Evolutionary conservation across 148 eudicot genomes (phyloP).

Genomic region (Silene uniflora): DNA sequence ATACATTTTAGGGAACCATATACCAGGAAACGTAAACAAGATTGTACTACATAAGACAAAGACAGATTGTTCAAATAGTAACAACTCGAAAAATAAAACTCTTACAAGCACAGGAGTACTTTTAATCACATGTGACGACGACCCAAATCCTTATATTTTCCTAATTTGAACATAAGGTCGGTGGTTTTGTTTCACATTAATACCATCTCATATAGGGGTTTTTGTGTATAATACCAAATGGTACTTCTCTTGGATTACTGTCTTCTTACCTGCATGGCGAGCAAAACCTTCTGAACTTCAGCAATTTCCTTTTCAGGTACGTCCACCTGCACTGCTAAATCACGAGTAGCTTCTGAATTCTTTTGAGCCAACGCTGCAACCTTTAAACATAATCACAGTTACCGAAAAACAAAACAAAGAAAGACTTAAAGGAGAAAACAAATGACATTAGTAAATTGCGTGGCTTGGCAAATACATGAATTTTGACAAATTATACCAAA

Average conservation of each 20-base stretch:
- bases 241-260: not conserved
- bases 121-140: not conserved
- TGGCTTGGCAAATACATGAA: not conserved
- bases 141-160: not conserved
- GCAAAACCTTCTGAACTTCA: constrained; percentile 87
- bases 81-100: not conserved
- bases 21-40: too few species aligned
- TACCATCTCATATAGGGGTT: not conserved
- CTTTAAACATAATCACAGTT: constrained; percentile 36
- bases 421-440: not conserved
- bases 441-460: not conserved
- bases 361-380: constrained; percentile 88
- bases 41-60: too few species aligned
- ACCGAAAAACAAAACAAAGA: not conserved
- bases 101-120: constrained; percentile 2
- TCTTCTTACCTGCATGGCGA: constrained; percentile 88
- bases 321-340: constrained; percentile 66
- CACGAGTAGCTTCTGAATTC: constrained; percentile 89
- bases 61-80: not conserved
- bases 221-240: not conserved
- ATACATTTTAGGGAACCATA: too few species aligned
- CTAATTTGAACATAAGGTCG: not conserved
- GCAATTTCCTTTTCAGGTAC: constrained; percentile 79
- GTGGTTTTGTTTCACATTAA: not conserved
- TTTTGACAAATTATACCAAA: not conserved